Base-by-base conservation (phyloP, 1,284 basidiomycete genomes). In the Leccinum angustisporum region DNA sequence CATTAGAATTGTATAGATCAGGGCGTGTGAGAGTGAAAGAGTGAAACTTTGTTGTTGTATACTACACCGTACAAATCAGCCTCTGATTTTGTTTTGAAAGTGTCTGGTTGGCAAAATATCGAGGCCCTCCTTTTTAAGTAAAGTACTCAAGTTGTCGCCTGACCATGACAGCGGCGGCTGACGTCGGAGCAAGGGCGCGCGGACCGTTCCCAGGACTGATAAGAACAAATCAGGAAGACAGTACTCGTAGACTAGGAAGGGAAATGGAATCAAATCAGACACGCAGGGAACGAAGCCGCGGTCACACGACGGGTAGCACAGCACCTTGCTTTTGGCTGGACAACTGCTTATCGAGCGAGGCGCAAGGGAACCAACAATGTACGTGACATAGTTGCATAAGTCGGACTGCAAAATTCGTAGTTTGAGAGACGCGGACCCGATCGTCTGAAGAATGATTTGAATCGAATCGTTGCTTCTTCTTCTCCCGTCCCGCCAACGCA, bases 1-100 rank as follows among this genome's bases (percentile, higher is more conserved):
- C 30, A 27, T 52, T 34, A 16, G 21, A 56, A 46, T 21, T 25
- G 11, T 36, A 50, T 21, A 36, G 40, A 33, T 55, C 34, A 54
- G 3, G 50, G 16, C 25, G 40, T 4, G 33, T 33, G 48, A 51
- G 25, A 36, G 27, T 14, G 34, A 18, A 36, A 52, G 30, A 21
- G 1, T 10, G 21, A 34, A 1, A 27, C 50, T 60, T 56, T 38
- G 16, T 53, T 59, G 57, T 70, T 68, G 65, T 71, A 69, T 21
- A 61, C 31, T 72, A 60, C 2, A 54, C 43, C 9, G 50, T 57
- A 6, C 30, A 56, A 30, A 40, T 36, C 40, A 18, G 40, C 40
- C 9, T 43, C 40, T n/a, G 40, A 11, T 18, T 43, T 18, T 40
- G 33, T 34, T 40, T 40, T n/a, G 38, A n/a, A n/a, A 1, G 4